Conservation (phyloP, 2,329 filamentous ascomycete species). For the Chrysoporthe deuterocubensis region DNA sequence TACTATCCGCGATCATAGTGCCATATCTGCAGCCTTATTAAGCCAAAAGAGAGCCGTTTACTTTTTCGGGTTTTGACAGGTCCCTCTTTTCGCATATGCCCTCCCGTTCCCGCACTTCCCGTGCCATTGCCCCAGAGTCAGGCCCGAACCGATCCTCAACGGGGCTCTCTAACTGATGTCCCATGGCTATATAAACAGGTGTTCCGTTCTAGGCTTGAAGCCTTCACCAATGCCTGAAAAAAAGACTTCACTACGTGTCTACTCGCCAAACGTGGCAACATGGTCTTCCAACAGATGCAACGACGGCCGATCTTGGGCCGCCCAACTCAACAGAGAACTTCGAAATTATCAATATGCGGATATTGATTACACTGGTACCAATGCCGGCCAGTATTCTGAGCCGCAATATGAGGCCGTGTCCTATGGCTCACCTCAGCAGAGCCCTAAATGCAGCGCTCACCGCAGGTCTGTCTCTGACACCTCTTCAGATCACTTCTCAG, state of each 20-base stretch:
- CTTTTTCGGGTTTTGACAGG: not conserved
- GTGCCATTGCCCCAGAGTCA: not conserved
- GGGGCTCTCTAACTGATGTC: not conserved
- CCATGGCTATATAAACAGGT: not conserved
- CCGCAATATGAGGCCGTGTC: not conserved
- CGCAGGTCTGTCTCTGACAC: not conserved
- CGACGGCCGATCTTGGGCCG: not conserved
- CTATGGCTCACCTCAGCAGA: not conserved
- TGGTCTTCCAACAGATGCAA: not conserved
- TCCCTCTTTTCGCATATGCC: not conserved
- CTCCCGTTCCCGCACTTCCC: not conserved
- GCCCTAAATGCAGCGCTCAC: not conserved
- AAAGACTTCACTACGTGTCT: no score
- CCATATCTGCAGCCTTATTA: not conserved
- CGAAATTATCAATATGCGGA: not conserved
- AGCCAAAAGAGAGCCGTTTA: not conserved
- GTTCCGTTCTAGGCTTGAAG: not conserved
- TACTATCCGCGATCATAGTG: not conserved
- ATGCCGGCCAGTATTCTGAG: not conserved
- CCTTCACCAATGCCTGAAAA: not conserved
- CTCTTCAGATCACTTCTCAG: not conserved
- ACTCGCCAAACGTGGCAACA: not conserved
- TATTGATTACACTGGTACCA: not conserved
- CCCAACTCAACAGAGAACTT: not conserved
- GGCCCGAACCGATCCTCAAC: not conserved